Conservation (phyloP, 169 alveolate genomes). For the Eimeria necatrix region DNA sequence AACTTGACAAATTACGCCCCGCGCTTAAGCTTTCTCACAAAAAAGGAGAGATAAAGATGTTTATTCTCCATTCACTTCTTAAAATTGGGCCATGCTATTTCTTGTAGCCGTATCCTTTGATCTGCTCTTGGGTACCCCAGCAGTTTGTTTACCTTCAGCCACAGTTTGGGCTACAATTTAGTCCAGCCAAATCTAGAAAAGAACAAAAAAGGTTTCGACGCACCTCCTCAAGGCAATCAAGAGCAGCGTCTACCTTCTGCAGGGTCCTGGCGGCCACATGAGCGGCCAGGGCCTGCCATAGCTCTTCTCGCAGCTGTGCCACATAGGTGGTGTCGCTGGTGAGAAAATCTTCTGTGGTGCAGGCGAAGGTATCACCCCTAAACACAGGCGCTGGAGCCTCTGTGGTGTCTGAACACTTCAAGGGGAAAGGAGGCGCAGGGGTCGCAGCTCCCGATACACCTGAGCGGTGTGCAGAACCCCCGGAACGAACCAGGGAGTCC, state of each 20-base stretch:
- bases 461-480: background rate
- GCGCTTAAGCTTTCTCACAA: no score
- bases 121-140: no score
- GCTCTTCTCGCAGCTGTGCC: constrained; percentile 75
- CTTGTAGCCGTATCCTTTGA: no score
- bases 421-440: background rate
- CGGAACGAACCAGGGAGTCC: constrained; percentile 1
- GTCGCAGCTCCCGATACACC: background rate
- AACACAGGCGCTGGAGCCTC: background rate
- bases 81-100: no score
- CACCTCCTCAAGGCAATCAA: constrained; percentile 70
- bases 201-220: background rate
- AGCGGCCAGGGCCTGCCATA: constrained; percentile 77
- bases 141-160: no score
- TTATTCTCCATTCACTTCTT: no score
- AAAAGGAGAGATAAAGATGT: no score
- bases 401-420: background rate
- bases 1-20: no score
- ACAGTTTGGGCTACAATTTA: no score
- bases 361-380: constrained; percentile 42
- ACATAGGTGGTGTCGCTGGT: constrained; percentile 74
- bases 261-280: constrained; percentile 29
- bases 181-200: no score
- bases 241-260: constrained; percentile 47
- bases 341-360: constrained; percentile 33